Percentiles rank a stretch among this genome's conserved stretches.
Evolutionary conservation across 1,284 basidiomycete genomes (phyloP).

Genomic region (Mycosarcoma maydis): DNA sequence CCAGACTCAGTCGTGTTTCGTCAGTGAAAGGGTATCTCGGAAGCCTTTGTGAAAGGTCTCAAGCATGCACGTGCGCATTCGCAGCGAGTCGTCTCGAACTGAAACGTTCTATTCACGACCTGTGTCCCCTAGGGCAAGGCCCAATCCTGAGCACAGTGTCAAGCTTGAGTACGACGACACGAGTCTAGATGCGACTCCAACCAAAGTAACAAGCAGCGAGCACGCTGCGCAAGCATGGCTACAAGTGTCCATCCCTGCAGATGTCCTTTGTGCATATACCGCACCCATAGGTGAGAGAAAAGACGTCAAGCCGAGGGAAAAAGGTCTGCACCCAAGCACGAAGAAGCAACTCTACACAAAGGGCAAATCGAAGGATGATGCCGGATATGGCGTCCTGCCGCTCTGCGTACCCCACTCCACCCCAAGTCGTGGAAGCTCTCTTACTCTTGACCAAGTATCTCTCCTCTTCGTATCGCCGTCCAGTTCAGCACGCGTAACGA

Average conservation of each 20-base stretch:
- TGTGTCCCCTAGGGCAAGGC: no score
- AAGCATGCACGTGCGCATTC: conserved; percentile 30
- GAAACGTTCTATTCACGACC: no score
- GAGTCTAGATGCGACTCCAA: neutral
- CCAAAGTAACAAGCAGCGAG: neutral
- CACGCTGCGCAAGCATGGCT: neutral
- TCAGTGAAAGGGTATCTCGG: conserved; percentile 48
- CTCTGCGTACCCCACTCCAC: conserved; percentile 25
- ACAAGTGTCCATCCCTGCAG: neutral
- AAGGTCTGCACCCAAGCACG: neutral
- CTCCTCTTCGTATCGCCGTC: conserved; percentile 55
- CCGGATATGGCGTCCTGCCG: conserved; percentile 37
- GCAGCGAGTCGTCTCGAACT: neutral
- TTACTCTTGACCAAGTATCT: conserved; percentile 22
- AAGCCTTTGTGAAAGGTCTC: conserved; percentile 37
- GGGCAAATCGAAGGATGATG: conserved; percentile 37
- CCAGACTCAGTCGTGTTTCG: conserved; percentile 41
- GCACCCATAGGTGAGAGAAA: neutral
- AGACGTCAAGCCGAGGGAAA: neutral
- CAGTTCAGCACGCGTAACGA: conserved; percentile 60
- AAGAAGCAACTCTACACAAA: conserved; percentile 34
- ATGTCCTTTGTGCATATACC: conserved; percentile 9
- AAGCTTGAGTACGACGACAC: conserved; percentile 4
- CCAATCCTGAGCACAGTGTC: no score
- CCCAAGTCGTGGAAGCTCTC: no score